Conservation (phyloP, 768 basidiomycete genomes). For the Lactarius trivialis region DNA sequence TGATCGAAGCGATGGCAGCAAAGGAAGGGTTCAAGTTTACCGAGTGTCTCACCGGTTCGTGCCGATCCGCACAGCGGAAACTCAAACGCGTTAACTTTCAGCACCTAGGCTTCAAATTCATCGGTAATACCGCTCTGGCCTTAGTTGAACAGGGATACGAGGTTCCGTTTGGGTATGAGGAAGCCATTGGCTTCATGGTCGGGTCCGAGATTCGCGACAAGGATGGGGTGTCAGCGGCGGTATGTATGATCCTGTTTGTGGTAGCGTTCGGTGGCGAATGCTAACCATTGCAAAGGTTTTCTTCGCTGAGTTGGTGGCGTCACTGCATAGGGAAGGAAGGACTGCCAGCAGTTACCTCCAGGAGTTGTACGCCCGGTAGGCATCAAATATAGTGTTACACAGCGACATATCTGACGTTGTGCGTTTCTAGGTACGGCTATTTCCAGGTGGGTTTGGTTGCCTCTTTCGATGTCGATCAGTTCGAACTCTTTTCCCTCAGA, state of each 20-base stretch:
- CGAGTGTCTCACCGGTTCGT: slow-evolving; percentile 78
- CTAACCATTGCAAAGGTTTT: slow-evolving; percentile 39
- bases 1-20: slow-evolving; percentile 72
- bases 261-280: not conserved
- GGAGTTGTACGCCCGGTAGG: slow-evolving; percentile 55
- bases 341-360: slow-evolving; percentile 53
- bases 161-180: slow-evolving; percentile 77
- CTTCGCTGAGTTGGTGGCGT: slow-evolving; percentile 62
- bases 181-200: slow-evolving; percentile 91
- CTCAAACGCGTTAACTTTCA: slow-evolving; percentile 10
- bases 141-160: slow-evolving; percentile 62
- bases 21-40: slow-evolving; percentile 76
- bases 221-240: slow-evolving; percentile 80
- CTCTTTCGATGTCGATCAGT: not conserved
- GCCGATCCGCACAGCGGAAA: not conserved
- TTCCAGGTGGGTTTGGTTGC: slow-evolving; percentile 47
- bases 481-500: slow-evolving; percentile 35
- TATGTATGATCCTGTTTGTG: slow-evolving; percentile 39
- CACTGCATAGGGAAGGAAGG: slow-evolving; percentile 44
- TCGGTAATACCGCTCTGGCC: slow-evolving; percentile 73
- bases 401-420: slow-evolving; percentile 7
- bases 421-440: slow-evolving; percentile 55
- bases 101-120: slow-evolving; percentile 74
- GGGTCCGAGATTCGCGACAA: slow-evolving; percentile 76
- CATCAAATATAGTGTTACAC: not conserved